These are phyloP conservation scores for Amaranthus tricolor DNA, from an alignment of 179 eudicot species.

Conservation along the genomic window DNA sequence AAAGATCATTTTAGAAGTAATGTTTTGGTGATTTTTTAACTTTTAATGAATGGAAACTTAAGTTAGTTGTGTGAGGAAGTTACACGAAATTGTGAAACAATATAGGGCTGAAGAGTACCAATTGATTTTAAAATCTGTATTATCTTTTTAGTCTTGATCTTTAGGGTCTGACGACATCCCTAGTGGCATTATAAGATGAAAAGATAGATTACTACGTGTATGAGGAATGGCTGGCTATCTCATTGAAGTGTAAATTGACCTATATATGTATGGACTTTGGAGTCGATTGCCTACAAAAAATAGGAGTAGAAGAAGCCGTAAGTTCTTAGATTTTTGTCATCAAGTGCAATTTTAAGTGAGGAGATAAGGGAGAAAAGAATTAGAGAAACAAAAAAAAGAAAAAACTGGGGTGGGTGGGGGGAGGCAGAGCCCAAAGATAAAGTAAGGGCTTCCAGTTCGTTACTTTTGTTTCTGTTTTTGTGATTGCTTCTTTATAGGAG, in stretches of 20 bases:
- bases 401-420: too few relatives aligned
- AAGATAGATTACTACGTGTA: background rate
- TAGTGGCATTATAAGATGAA: background rate
- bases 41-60: background rate
- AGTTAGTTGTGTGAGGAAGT: background rate
- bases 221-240: background rate
- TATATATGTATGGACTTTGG: background rate
- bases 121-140: background rate
- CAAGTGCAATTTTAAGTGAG: background rate
- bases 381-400: too few relatives aligned
- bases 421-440: background rate
- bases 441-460: background rate
- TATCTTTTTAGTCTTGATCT: background rate
- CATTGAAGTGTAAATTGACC: background rate
- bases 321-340: background rate
- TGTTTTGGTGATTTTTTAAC: background rate
- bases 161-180: background rate
- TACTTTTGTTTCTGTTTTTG: background rate
- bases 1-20: too few relatives aligned
- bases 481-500: background rate
- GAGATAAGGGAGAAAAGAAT: background rate
- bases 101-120: background rate
- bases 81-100: background rate
- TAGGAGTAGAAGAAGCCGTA: background rate
- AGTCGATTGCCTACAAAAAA: background rate